A percentile compares a stretch with the other conserved stretches of the same genome.
Evolutionary conservation across 257 asterid species (phyloP).

Genomic region (Solanum chmielewskii): DNA sequence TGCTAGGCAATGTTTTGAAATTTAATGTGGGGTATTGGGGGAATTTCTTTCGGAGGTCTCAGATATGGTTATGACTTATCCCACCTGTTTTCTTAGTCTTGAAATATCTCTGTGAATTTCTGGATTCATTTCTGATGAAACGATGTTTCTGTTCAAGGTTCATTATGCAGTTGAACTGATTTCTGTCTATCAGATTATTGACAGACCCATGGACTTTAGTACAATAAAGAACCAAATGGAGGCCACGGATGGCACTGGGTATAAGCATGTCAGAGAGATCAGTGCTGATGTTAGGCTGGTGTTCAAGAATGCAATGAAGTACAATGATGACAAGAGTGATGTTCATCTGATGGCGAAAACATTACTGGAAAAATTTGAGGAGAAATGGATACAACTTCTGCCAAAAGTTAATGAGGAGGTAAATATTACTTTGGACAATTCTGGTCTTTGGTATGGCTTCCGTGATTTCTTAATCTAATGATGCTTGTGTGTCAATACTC

Average conservation of each 20-base stretch:
- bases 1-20: background rate
- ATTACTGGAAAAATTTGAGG: slow-evolving; percentile 72
- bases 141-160: background rate
- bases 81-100: background rate
- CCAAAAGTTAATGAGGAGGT: slow-evolving; percentile 96
- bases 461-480: background rate
- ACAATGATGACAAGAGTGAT: slow-evolving; percentile 84
- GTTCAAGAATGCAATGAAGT: slow-evolving; percentile 82
- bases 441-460: background rate
- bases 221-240: slow-evolving; percentile 97
- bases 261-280: slow-evolving; percentile 77
- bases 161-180: background rate
- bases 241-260: slow-evolving; percentile 89
- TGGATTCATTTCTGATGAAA: background rate
- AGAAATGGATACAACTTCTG: slow-evolving; percentile 77
- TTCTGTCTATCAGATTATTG: slow-evolving; percentile 63
- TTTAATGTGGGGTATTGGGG: background rate
- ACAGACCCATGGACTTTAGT: slow-evolving; percentile 99
- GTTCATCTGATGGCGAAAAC: slow-evolving; percentile 71
- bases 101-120: background rate
- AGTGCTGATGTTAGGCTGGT: slow-evolving; percentile 69
- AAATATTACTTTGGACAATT: background rate
- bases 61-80: background rate
- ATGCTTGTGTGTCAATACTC: background rate
- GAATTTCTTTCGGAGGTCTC: background rate